phyloP scores from a whole-genome alignment of 768 basidiomycete species.

The Porphyrellus cyaneotinctus region DNA sequence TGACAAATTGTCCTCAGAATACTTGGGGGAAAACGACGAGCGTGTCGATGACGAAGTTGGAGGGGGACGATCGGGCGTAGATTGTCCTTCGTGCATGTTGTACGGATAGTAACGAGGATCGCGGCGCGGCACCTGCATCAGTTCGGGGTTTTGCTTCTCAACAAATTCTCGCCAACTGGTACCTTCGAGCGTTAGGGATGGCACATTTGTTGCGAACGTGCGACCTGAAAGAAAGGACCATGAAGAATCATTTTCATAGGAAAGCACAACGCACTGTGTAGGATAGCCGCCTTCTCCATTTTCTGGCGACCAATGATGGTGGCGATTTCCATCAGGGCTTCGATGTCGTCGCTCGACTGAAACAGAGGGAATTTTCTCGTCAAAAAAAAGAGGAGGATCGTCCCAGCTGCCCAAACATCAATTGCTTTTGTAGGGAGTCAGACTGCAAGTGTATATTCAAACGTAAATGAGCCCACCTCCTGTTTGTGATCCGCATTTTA shows the following conservation, averaged over 20 bases:
- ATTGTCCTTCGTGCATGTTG: slow-evolving; percentile 27
- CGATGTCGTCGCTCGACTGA: slow-evolving; percentile 89
- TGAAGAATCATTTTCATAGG: neutral
- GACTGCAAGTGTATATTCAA: neutral
- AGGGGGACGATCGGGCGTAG: slow-evolving; percentile 19
- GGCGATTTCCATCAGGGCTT: slow-evolving; percentile 94
- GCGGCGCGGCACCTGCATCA: slow-evolving; percentile 48
- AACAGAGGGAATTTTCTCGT: slow-evolving; percentile 91
- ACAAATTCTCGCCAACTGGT: slow-evolving; percentile 73
- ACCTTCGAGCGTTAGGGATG: slow-evolving; percentile 64
- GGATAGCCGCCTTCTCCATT: slow-evolving; percentile 80
- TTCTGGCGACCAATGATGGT: slow-evolving; percentile 75
- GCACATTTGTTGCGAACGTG: slow-evolving; percentile 86
- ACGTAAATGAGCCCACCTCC: slow-evolving; percentile 58
- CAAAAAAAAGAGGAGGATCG: slow-evolving; percentile 89
- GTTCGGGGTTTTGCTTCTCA: slow-evolving; percentile 68
- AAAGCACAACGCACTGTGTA: slow-evolving; percentile 71
- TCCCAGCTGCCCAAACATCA: slow-evolving; percentile 94
- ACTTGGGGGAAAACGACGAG: slow-evolving; percentile 20
- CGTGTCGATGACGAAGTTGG: slow-evolving; percentile 36
- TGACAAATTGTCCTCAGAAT: slow-evolving; percentile 13
- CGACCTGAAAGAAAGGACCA: slow-evolving; percentile 54
- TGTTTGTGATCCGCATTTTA: slow-evolving; percentile 92
- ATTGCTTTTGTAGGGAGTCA: slow-evolving; percentile 56
- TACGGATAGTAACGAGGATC: slow-evolving; percentile 57